These are phyloP conservation scores for Ustilago xerochloae DNA, from an alignment of 1,284 basidiomycete genomes.

Conservation along the genomic window DNA sequence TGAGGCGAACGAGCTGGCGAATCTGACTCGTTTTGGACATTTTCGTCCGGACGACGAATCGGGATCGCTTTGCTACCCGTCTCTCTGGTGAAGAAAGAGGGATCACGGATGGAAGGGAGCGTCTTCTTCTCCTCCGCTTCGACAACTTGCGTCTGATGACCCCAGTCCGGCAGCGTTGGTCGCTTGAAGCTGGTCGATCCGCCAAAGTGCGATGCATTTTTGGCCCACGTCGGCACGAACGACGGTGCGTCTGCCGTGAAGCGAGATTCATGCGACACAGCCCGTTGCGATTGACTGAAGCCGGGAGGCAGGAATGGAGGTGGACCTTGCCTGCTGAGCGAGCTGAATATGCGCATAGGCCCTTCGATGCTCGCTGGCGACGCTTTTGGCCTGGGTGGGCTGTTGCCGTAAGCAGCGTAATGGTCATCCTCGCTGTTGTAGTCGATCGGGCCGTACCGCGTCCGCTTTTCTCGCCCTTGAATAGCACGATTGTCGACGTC, in stretches of 20 bases:
- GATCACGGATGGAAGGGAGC: slow-evolving; percentile 28
- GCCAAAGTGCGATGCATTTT: slow-evolving; percentile 2
- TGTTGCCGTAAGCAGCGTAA: slow-evolving; percentile 12
- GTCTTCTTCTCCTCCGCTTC: neutral
- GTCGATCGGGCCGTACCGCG: slow-evolving; percentile 43
- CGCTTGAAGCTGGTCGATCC: slow-evolving; percentile 32
- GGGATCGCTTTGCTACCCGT: slow-evolving; percentile 52
- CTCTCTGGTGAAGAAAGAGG: slow-evolving; percentile 25
- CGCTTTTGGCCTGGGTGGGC: slow-evolving; percentile 43
- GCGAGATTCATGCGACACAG: slow-evolving; percentile 32
- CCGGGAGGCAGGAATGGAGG: slow-evolving; percentile 46
- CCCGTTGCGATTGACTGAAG: slow-evolving; percentile 21
- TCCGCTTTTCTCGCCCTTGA: slow-evolving; percentile 58
- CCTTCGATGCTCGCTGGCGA: slow-evolving; percentile 60
- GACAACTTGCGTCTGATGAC: slow-evolving; percentile 9
- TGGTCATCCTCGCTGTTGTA: slow-evolving; percentile 34
- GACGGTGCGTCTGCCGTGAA: slow-evolving; percentile 52
- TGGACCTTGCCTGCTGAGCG: slow-evolving; percentile 30
- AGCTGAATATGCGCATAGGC: slow-evolving; percentile 43
- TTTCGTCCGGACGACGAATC: slow-evolving; percentile 45
- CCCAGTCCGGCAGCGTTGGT: slow-evolving; percentile 48
- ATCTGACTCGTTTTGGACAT: neutral
- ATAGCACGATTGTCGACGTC: slow-evolving; percentile 14
- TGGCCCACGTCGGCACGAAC: slow-evolving; percentile 54
- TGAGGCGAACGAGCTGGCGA: neutral